These are phyloP conservation scores for Cryptosporidium meleagridis DNA, from an alignment of 169 alveolate species.

Conservation along the genomic window DNA sequence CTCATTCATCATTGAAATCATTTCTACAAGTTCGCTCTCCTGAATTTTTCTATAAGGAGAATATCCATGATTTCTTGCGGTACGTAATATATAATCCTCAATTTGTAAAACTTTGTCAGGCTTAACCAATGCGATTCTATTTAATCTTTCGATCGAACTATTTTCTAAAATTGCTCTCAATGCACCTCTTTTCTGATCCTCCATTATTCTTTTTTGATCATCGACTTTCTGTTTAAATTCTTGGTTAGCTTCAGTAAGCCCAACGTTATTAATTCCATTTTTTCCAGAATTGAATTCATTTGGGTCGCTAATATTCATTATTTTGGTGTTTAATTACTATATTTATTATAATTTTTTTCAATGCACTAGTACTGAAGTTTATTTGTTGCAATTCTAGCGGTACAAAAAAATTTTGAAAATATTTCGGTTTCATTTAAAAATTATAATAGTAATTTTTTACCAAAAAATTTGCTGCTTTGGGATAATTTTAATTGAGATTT, in stretches of 20 bases:
- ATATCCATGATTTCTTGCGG: slow-evolving; percentile 31
- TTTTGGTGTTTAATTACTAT: not conserved
- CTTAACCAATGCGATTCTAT: slow-evolving; percentile 60
- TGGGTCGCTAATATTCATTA: not conserved
- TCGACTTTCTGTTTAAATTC: slow-evolving; percentile 6
- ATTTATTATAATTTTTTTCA: not conserved
- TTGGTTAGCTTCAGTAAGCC: not conserved
- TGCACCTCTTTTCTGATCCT: slow-evolving; percentile 60
- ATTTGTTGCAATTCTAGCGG: not conserved
- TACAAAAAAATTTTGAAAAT: not conserved
- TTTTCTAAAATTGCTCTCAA: slow-evolving; percentile 54
- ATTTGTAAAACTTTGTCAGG: slow-evolving; percentile 57
- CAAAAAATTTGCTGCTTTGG: no score
- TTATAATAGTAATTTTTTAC: no score
- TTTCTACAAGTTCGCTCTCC: slow-evolving; percentile 31
- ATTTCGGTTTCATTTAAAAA: no score
- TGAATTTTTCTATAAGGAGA: slow-evolving; percentile 23
- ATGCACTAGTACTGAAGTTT: not conserved
- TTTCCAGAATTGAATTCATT: not conserved
- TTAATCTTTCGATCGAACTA: slow-evolving; percentile 43
- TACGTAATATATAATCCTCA: slow-evolving; percentile 52
- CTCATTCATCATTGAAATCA: slow-evolving; percentile 39
- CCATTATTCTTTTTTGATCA: slow-evolving; percentile 12
- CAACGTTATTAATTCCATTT: not conserved
- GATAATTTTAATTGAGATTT: no score